Percentiles rank a stretch among this genome's conserved stretches.
phyloP scores from a whole-genome alignment of 2,329 filamentous ascomycete genomes.

The Claviceps sp. region DNA sequence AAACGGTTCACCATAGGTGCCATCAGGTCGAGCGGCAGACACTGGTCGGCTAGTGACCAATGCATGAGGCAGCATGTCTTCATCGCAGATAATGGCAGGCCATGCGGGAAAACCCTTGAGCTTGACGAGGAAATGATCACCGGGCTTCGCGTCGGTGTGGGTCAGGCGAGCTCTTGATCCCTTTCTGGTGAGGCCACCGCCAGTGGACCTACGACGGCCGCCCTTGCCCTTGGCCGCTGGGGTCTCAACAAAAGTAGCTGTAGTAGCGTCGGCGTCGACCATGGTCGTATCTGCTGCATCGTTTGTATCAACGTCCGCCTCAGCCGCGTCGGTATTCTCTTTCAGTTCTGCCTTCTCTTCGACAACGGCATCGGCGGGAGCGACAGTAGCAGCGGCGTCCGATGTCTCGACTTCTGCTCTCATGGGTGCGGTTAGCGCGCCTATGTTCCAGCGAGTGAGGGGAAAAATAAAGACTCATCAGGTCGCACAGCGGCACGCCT shows the following conservation, averaged over 20 bases:
- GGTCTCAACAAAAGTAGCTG: slow-evolving; percentile 15
- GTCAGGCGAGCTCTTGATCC: slow-evolving; percentile 59
- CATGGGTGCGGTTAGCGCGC: slow-evolving; percentile 1
- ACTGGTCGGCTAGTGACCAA: slow-evolving; percentile 71
- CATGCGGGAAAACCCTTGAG: slow-evolving; percentile 91
- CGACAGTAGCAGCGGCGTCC: slow-evolving; percentile 16
- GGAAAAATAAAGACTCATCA: too few relatives aligned
- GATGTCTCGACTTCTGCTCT: slow-evolving; percentile 12
- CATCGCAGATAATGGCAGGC: slow-evolving; percentile 88
- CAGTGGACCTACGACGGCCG: slow-evolving; percentile 65
- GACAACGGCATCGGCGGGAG: slow-evolving; percentile 13
- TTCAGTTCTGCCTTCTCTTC: slow-evolving; percentile 14
- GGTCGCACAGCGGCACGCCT: not conserved
- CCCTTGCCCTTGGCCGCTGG: slow-evolving; percentile 29
- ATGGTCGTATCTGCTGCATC: slow-evolving; percentile 14
- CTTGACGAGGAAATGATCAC: slow-evolving; percentile 83
- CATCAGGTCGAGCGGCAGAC: slow-evolving; percentile 68
- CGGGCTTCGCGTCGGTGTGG: slow-evolving; percentile 71
- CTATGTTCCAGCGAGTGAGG: not conserved
- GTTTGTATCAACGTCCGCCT: slow-evolving; percentile 41
- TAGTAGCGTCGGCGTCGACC: slow-evolving; percentile 9
- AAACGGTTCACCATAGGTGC: slow-evolving; percentile 77
- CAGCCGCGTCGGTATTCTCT: slow-evolving; percentile 13
- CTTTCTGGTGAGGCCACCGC: slow-evolving; percentile 71
- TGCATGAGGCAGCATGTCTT: slow-evolving; percentile 76